A percentile compares a stretch with the other conserved stretches of the same genome.
Evolutionary conservation across 176 grass and related monocot species (phyloP).

Genomic region (Elymus sibiricus): DNA sequence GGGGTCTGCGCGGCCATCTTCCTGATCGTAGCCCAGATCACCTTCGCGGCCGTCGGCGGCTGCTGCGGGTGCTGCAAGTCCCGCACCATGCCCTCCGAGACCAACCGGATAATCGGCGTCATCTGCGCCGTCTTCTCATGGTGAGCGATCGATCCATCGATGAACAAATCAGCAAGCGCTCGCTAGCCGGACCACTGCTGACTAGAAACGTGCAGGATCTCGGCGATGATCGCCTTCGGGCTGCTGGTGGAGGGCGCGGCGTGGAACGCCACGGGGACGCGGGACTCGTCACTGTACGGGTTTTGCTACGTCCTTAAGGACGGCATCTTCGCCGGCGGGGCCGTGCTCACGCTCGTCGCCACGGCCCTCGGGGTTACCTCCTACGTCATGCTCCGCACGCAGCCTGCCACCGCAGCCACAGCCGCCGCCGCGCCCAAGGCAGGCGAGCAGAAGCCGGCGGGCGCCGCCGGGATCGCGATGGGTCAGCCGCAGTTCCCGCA

Average conservation of each 20-base stretch:
- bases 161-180: background rate
- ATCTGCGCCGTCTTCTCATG: background rate
- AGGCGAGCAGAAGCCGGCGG: too few species aligned
- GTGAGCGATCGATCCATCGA: background rate
- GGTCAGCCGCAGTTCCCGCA: too few species aligned
- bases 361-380: background rate
- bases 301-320: constrained; percentile 13
- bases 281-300: background rate
- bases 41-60: too few species aligned
- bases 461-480: too few species aligned
- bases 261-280: background rate
- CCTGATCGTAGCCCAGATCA: too few species aligned
- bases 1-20: too few species aligned
- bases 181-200: background rate
- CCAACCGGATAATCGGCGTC: background rate
- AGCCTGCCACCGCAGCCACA: too few species aligned
- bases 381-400: background rate
- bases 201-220: background rate
- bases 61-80: too few species aligned
- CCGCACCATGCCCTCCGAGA: too few species aligned
- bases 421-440: too few species aligned
- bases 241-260: background rate
- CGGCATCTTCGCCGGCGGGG: constrained; percentile 15
- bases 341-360: background rate
- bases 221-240: background rate